phyloP scores from a whole-genome alignment of 768 basidiomycete species.

The Cyathus striatus region DNA sequence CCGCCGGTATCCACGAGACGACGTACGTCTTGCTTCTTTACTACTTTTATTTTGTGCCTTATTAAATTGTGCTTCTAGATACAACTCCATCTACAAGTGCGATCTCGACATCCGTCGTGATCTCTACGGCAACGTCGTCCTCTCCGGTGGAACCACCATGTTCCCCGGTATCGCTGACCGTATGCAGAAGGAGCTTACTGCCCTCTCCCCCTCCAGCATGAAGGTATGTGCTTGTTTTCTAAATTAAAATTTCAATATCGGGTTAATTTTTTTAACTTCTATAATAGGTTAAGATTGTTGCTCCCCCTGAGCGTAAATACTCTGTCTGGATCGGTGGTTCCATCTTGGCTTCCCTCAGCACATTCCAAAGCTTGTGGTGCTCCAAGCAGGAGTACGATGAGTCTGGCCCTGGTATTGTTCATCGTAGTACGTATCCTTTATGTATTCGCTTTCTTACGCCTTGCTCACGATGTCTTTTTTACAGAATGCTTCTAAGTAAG shows the following conservation, averaged over 20 bases:
- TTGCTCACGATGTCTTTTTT: neutral
- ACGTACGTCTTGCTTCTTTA: constrained; percentile 48
- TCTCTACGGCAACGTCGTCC: constrained; percentile 77
- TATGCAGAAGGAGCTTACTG: constrained; percentile 91
- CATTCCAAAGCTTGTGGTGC: constrained; percentile 97
- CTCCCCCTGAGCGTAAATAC: constrained; percentile 92
- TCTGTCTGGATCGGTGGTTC: constrained; percentile 94
- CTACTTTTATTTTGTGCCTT: neutral
- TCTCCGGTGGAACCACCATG: constrained; percentile 92
- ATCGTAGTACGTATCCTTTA: constrained; percentile 56
- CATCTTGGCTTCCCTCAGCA: constrained; percentile 82
- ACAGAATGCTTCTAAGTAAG: neutral
- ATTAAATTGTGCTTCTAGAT: constrained; percentile 33
- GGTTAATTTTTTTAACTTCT: constrained; percentile 5
- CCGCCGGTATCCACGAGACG: constrained; percentile 89
- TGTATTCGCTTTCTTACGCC: neutral
- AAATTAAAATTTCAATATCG: neutral
- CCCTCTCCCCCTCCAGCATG: constrained; percentile 83
- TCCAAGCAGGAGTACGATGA: constrained; percentile 93
- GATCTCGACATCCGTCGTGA: constrained; percentile 84
- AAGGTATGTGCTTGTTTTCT: constrained; percentile 42
- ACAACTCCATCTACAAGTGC: constrained; percentile 84
- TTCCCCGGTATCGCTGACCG: constrained; percentile 95
- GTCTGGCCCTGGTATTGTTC: constrained; percentile 72
- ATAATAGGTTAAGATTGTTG: constrained; percentile 78